Evolutionary conservation across 108 stramenopile genomes (phyloP), one percentile per base, ranked within the genome.

Genomic region (Thalassiosira profunda): DNA sequence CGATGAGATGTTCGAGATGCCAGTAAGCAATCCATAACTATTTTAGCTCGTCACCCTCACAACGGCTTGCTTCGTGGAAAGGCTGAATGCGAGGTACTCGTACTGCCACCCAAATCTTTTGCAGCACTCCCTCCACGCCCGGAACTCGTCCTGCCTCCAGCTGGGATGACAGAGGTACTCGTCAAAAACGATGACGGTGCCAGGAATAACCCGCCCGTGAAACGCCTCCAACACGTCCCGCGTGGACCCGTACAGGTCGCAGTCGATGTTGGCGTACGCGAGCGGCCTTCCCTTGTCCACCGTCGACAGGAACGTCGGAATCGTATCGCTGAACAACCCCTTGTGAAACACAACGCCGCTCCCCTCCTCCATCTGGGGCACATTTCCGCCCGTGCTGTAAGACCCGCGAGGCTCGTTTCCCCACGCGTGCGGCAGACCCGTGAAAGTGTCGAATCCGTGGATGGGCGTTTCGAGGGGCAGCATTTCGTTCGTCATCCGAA

Each of bases 401-500:
- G 86, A 40, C 4, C 94, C 94, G 10, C 76, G 79, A 5, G 87
- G 89, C 60, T 91, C 88, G 20, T 73, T 80, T 1, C 89, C 89
- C 94, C 94, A 95, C 11, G 91, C 81, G 44, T 88, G 83, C 1
- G 94, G 94, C 23, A 95, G 66, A 31, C 94, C 94, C 1, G 91
- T 95, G 58, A 95, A 95, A 3, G 94, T 95, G 70, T 95, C 94
- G 82, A 95, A 95, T 24, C 94, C 91, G 64, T 95, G 86, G 38
- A 92, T 80, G 17, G 58, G 58, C 38, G 73, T 74, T 52, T 86
- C 80, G 29, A 91, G 47, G 0, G 94, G 91, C 14, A 95, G 43
- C 46, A 95, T 74, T 61, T 95, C 94, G 56, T 91, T 89, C 3
- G 86, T 85, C 88, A 95, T 89, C 23, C 94, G 75, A 23, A 90